These are phyloP conservation scores for Globisporangium perplexum DNA, from an alignment of 352 stramenopile genomes.

Conservation along the genomic window DNA sequence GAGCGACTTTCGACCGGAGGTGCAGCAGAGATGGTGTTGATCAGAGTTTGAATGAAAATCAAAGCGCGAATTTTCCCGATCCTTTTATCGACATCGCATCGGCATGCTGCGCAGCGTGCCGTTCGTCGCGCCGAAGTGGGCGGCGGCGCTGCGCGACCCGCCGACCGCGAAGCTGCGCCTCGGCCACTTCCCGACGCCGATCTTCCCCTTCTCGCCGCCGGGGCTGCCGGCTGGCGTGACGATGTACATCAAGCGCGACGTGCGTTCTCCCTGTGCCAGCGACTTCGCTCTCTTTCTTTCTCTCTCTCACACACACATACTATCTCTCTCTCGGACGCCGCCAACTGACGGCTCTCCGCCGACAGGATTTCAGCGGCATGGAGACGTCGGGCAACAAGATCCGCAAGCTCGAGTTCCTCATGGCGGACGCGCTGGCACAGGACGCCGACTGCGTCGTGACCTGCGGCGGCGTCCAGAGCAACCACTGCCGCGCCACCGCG, in stretches of 20 bases:
- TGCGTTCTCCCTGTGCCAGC: conserved; percentile 9
- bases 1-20: no score
- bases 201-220: conserved; percentile 66
- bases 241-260: conserved; percentile 84
- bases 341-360: not conserved
- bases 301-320: no score
- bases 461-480: conserved; percentile 91
- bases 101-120: conserved; percentile 64
- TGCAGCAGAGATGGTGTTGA: no score
- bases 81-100: no score
- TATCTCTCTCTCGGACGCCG: no score
- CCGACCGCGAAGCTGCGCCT: conserved; percentile 47
- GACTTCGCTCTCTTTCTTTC: no score
- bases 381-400: conserved; percentile 95
- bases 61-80: no score
- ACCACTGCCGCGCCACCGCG: conserved; percentile 90
- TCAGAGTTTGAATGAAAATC: no score
- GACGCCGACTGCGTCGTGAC: conserved; percentile 88
- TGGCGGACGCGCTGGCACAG: conserved; percentile 87
- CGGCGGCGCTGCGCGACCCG: conserved; percentile 34
- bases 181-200: conserved; percentile 79
- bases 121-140: conserved; percentile 60
- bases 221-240: conserved; percentile 59
- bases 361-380: conserved; percentile 85
- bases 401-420: conserved; percentile 93